Conservation (phyloP, 2,329 filamentous ascomycete species). For the Domatiomyces catenatus region DNA sequence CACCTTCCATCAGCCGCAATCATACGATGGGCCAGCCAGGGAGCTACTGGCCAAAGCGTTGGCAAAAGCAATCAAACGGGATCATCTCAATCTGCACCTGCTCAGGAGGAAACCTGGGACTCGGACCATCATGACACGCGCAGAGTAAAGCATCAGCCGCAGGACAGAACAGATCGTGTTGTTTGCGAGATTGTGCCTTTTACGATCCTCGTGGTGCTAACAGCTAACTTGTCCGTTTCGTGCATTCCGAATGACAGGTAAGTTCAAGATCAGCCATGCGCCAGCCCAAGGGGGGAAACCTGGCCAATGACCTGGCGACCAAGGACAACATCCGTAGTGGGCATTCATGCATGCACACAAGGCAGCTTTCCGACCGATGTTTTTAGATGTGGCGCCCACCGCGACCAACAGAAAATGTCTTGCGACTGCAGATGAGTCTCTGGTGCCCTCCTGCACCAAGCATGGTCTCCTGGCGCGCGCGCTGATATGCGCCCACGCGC, state of each 20-base stretch:
- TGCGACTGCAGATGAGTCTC: background rate
- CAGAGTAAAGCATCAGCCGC: background rate
- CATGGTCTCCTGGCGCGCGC: background rate
- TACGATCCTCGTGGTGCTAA: background rate
- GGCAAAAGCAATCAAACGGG: too few relatives aligned
- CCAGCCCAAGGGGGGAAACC: background rate
- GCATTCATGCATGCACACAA: too few relatives aligned
- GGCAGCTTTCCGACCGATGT: background rate
- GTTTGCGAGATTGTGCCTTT: background rate
- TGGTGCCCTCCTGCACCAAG: background rate
- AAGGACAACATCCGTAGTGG: background rate
- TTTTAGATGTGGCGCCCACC: background rate
- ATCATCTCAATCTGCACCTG: too few relatives aligned
- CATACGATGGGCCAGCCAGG: too few relatives aligned
- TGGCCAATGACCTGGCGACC: background rate
- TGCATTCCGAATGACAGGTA: background rate
- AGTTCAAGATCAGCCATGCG: background rate
- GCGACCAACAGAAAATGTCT: background rate
- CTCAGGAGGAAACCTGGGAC: too few relatives aligned
- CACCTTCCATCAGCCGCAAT: too few relatives aligned
- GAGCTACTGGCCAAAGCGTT: too few relatives aligned
- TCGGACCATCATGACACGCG: too few relatives aligned
- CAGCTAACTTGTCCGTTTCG: background rate
- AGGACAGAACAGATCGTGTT: background rate
- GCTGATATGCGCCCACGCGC: background rate